Conservation (phyloP, 2,329 filamentous ascomycete species). For the Penicillium decumbens region DNA sequence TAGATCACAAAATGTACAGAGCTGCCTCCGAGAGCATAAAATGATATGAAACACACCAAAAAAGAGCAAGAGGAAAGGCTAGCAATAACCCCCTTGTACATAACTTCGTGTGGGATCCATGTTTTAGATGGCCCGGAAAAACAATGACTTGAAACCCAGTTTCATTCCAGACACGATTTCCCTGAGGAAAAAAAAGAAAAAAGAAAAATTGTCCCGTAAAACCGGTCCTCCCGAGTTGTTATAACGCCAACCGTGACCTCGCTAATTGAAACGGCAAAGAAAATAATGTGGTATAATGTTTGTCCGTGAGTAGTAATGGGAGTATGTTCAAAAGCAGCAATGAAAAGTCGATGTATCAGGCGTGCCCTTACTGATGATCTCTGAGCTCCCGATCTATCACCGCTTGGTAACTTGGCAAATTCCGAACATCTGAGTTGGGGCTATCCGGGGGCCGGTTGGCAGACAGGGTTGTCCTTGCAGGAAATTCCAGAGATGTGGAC, state of each 20-base stretch:
- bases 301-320: neutral
- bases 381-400: slow-evolving; percentile 13
- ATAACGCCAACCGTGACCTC: slow-evolving; percentile 23
- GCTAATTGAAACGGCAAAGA: slow-evolving; percentile 21
- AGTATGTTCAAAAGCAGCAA: slow-evolving; percentile 12
- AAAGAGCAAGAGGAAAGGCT: slow-evolving; percentile 6
- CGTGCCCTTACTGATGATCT: slow-evolving; percentile 5
- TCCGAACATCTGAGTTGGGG: slow-evolving; percentile 2
- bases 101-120: slow-evolving; percentile 11
- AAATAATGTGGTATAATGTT: slow-evolving; percentile 2
- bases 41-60: neutral
- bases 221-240: slow-evolving; percentile 13
- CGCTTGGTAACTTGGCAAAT: slow-evolving; percentile 21
- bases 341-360: slow-evolving; percentile 1
- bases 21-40: slow-evolving; percentile 12
- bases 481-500: slow-evolving; percentile 28
- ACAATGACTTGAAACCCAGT: slow-evolving; percentile 1
- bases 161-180: neutral
- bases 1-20: slow-evolving; percentile 21
- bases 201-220: slow-evolving; percentile 7
- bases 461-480: slow-evolving; percentile 5
- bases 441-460: neutral
- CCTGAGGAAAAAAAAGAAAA: neutral
- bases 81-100: slow-evolving; percentile 7
- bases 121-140: neutral